Evolutionary conservation across 1,284 basidiomycete species (phyloP), one percentile per base, ranked within the genome.

Genomic region (Cutaneotrichosporon sp.): DNA sequence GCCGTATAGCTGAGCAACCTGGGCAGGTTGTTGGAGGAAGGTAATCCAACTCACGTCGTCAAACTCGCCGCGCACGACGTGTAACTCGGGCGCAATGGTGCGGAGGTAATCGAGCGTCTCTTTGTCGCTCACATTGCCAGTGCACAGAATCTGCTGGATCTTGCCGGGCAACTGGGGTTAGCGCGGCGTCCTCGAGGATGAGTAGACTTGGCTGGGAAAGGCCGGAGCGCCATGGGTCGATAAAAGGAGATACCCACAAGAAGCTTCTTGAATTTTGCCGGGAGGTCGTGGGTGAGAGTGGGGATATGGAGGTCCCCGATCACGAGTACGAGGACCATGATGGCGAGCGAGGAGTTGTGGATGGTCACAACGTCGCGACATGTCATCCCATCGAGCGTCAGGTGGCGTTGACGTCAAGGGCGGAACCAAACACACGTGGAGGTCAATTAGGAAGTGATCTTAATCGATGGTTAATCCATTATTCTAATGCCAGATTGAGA

Each of bases 51-150:
- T 69, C 73, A 92, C 91, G 83, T 98, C 95, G 77, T 99, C 96
- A 73, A 92, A 97, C 80, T 99, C 97, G 3, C 97, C 96, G 71
- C 88, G 85, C 5, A 97, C 96, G 49, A 94, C 89, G 72, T 92
- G 87, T 7, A 99, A 90, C 74, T 98, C 97, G 10, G 90, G 89
- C n/a, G 92, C 90, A 26, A 99, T 90, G n/a, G 91, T 93, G 63
- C 92, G 85, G n/a, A 99, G 84, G 81, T 97, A 99, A 74, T 98
- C 96, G 75, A 90, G 93, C 13, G 96, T 99, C 81, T 97, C 96
- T 73, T 90, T 89, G 82, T 99, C 97, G 79, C 93, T 97, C 14
- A 98, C 89, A 77, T 99, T 99, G 56, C 96, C 97, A 0, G 96
- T 99, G 78, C 94, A 97, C 38, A 99, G 85, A 68, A 99, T 97